Evolutionary conservation across 139 green algal genomes (phyloP).

Genomic region (Cymbomonas tetramitiformis): DNA sequence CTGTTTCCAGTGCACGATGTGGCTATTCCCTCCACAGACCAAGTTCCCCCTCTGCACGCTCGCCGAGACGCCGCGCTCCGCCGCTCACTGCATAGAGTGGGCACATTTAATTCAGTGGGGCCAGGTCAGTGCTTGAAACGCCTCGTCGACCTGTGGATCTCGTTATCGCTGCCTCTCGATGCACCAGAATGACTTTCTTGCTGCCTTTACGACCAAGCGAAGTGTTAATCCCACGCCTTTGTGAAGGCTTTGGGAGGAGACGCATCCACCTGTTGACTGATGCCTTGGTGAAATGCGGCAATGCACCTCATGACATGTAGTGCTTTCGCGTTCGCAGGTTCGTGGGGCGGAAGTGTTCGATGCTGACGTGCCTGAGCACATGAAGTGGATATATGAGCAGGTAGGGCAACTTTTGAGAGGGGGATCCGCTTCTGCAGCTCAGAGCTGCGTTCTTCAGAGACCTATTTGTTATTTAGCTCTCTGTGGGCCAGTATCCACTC

Average conservation of each 20-base stretch:
- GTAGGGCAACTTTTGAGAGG: slow-evolving; percentile 29
- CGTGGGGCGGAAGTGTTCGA: slow-evolving; percentile 76
- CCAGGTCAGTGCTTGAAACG: slow-evolving; percentile 18
- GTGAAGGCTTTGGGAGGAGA: neutral
- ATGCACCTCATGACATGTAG: neutral
- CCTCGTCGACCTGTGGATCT: too few relatives aligned
- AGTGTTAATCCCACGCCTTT: neutral
- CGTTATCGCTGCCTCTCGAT: too few relatives aligned
- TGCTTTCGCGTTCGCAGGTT: slow-evolving; percentile 24
- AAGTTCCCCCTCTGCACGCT: slow-evolving; percentile 95
- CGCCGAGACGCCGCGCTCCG: slow-evolving; percentile 49
- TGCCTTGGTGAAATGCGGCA: too few relatives aligned
- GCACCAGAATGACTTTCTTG: neutral
- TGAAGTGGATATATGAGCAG: slow-evolving; percentile 81
- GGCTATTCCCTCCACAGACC: slow-evolving; percentile 93
- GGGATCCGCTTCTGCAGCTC: too few relatives aligned
- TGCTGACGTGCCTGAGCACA: slow-evolving; percentile 81
- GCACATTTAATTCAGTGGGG: slow-evolving; percentile 87
- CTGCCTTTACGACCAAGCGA: neutral
- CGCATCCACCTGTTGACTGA: too few relatives aligned
- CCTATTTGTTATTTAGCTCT: too few relatives aligned
- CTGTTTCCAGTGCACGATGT: slow-evolving; percentile 98
- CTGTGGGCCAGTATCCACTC: too few relatives aligned
- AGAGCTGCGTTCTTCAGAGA: too few relatives aligned
- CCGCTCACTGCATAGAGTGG: slow-evolving; percentile 97